Evolutionary conservation across 139 green algal species (phyloP), one percentile per base, ranked within the genome.

Genomic region (Pleodorina starrii): DNA sequence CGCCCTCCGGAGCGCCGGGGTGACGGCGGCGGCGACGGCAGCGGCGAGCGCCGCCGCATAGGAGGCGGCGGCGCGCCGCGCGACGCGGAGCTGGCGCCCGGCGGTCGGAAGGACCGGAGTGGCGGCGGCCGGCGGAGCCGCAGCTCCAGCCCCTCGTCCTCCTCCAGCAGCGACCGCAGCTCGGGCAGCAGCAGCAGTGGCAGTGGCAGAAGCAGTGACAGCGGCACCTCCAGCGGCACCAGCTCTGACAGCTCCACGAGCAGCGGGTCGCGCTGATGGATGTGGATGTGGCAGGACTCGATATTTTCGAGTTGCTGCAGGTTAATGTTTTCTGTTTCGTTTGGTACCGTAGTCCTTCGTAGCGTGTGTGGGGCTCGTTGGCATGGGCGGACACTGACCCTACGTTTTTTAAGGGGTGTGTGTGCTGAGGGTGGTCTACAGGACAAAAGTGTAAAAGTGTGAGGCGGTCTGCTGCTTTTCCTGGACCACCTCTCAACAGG

Each of bases 81-180:
- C n/a, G 46, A 5, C 1, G n/a, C 11, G 48, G 76, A 17, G n/a
- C 12, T n/a, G 76, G 19, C 6, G 29, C 48, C n/a, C 35, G n/a
- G 76, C 32, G n/a, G 54, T 25, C 54, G 48, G 16, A 27, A 57
- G 25, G 74, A 63, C 43, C 44, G 43, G 14, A 36, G 11, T 50
- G 36, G 36, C 48, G 36, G 10, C 1, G 25, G 0, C 43, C 16
- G 57, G 38, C 54, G 81, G 2, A 38, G 59, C 7, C 81, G 81
- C 81, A 87, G 81, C 81, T 60, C 81, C 12, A 87, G 81, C 57
- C 59, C 81, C 0, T 77, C 59, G 0, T 42, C 38, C 19, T 63
- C 60, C 5, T 78, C 60, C 5, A n/a, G 43, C 60, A 78, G 60
- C 43, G 63, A 60, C n/a, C n/a, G 60, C n/a, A 78, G 57, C 40